Percentiles rank a stretch among this genome's conserved stretches.
These are phyloP conservation scores for Macrophomina pseudophaseolina DNA, from an alignment of 2,329 filamentous ascomycete species.

Conservation along the genomic window DNA sequence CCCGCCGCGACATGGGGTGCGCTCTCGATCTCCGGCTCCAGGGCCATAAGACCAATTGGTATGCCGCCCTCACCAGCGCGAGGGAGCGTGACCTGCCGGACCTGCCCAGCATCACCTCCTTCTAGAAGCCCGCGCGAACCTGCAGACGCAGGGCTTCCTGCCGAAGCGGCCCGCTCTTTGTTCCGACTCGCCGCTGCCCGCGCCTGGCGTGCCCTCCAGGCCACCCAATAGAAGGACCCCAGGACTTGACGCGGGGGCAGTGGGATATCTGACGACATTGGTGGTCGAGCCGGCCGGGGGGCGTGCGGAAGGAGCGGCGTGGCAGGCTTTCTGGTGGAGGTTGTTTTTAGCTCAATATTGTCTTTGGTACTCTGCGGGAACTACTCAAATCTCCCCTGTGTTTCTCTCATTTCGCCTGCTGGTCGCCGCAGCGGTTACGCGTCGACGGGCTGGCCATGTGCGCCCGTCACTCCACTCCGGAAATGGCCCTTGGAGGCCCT, in stretches of 20 bases:
- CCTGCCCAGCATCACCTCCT: constrained; percentile 14
- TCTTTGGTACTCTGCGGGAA: neutral
- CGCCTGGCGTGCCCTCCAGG: constrained; percentile 15
- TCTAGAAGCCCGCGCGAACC: constrained; percentile 22
- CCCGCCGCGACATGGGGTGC: constrained; percentile 23
- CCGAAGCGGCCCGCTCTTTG: constrained; percentile 22
- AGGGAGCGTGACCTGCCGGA: constrained; percentile 24
- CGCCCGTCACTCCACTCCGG: constrained; percentile 23
- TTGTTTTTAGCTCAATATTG: constrained; percentile 21
- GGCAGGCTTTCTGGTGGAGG: neutral
- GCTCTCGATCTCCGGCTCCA: constrained; percentile 22
- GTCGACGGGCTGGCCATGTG: constrained; percentile 15
- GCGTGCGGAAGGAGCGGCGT: constrained; percentile 2
- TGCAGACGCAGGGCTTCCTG: constrained; percentile 1
- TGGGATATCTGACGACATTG: constrained; percentile 23
- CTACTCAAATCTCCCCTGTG: constrained; percentile 14
- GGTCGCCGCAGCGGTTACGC: constrained; percentile 17
- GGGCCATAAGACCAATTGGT: constrained; percentile 18
- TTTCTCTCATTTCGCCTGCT: constrained; percentile 11
- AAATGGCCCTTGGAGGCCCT: constrained; percentile 15
- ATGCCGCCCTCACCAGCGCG: constrained; percentile 12
- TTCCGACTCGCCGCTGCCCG: constrained; percentile 24
- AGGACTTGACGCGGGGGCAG: constrained; percentile 18
- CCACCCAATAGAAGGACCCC: constrained; percentile 22
- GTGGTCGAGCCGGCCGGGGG: constrained; percentile 10